Conservation (phyloP, 768 basidiomycete species). For the Auricularia heimuer region DNA sequence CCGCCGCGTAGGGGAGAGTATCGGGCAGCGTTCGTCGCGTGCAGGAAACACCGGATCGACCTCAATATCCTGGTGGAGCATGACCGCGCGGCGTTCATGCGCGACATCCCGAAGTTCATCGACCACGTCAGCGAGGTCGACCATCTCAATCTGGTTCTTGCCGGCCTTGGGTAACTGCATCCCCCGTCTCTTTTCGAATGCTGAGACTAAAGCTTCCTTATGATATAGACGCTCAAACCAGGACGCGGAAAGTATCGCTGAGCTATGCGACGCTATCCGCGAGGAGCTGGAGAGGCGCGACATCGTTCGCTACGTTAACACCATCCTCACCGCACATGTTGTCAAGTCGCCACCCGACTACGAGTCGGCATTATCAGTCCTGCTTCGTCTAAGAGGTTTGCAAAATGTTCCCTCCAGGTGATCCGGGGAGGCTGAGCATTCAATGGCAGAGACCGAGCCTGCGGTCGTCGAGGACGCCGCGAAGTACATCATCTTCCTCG, state of each 20-base stretch:
- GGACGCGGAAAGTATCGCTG: conserved; percentile 46
- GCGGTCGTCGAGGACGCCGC: conserved; percentile 89
- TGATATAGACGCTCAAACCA: conserved; percentile 48
- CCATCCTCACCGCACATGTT: conserved; percentile 85
- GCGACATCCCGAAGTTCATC: conserved; percentile 54
- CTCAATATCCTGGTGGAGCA: conserved; percentile 82
- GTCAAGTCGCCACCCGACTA: conserved; percentile 88
- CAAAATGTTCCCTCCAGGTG: background rate
- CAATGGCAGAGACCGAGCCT: conserved; percentile 43
- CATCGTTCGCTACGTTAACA: conserved; percentile 74
- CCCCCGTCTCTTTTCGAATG: background rate
- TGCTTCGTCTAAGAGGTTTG: conserved; percentile 72
- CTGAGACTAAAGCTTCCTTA: background rate
- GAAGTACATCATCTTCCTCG: conserved; percentile 96
- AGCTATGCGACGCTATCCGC: conserved; percentile 71
- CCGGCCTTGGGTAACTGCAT: conserved; percentile 62
- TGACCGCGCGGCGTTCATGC: conserved; percentile 55
- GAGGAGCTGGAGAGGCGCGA: conserved; percentile 60
- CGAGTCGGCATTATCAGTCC: conserved; percentile 67
- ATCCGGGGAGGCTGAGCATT: background rate
- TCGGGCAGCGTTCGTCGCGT: conserved; percentile 80
- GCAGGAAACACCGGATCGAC: conserved; percentile 89
- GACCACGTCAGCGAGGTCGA: conserved; percentile 86
- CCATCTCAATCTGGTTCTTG: conserved; percentile 85
- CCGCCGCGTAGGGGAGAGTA: conserved; percentile 50